A percentile compares a stretch with the other conserved stretches of the same genome.
These are phyloP conservation scores for Bryoerythrophyllum caledonicum DNA, from an alignment of 225 moss, liverwort and hornwort genomes.

Conservation along the genomic window DNA sequence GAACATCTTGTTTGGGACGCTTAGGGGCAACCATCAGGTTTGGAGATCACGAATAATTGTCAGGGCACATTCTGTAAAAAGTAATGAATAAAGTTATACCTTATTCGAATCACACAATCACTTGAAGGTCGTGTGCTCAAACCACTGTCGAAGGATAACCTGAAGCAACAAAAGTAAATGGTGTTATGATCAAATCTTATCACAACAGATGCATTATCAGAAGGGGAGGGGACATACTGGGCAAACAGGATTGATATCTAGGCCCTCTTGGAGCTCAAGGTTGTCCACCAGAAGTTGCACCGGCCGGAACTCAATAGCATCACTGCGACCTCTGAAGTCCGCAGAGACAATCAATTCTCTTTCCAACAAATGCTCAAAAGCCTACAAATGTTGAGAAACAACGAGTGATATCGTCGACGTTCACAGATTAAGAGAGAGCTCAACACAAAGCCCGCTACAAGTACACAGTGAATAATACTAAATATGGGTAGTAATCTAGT, in stretches of 20 bases:
- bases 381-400: conserved; percentile 39
- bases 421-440: no score
- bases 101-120: conserved; percentile 23
- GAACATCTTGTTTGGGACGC: conserved; percentile 19
- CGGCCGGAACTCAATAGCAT: conserved; percentile 81
- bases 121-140: conserved; percentile 58
- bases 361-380: conserved; percentile 90
- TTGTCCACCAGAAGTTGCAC: conserved; percentile 82
- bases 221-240: conserved; percentile 50
- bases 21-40: not conserved
- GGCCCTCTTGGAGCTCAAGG: conserved; percentile 82
- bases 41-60: not conserved
- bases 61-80: not conserved
- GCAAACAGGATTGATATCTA: conserved; percentile 66
- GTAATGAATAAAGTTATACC: not conserved
- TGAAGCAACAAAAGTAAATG: conserved; percentile 16
- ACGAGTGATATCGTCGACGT: no score
- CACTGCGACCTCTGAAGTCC: conserved; percentile 69
- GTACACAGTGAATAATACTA: no score
- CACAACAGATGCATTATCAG: not conserved
- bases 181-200: not conserved
- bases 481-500: no score
- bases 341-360: conserved; percentile 72
- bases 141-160: conserved; percentile 59
- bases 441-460: no score